phyloP scores from a whole-genome alignment of 1,284 basidiomycete species.

The Exobasidium rhododendri region DNA sequence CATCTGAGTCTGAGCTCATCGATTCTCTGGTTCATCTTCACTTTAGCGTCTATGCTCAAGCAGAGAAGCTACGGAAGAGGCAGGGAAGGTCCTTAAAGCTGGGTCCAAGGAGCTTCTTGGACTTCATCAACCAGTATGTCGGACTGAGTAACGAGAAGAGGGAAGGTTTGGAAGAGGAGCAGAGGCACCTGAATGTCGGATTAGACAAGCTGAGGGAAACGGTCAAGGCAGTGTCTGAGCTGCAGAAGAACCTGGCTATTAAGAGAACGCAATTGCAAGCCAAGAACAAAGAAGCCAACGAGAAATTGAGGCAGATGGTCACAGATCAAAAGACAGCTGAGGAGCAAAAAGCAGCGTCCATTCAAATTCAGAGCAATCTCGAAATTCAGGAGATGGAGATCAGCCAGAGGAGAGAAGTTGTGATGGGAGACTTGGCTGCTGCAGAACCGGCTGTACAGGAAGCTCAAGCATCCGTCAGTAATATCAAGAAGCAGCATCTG shows the following conservation, averaged over 20 bases:
- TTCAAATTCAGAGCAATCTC: conserved; percentile 89
- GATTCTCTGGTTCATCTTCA: conserved; percentile 94
- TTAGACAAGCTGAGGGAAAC: conserved; percentile 95
- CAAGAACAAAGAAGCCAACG: conserved; percentile 92
- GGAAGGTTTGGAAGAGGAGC: conserved; percentile 97
- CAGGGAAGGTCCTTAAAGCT: conserved; percentile 93
- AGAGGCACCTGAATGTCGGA: conserved; percentile 95
- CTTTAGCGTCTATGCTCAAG: conserved; percentile 82
- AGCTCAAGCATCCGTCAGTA: conserved; percentile 89
- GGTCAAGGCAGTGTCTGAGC: conserved; percentile 71
- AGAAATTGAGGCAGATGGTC: conserved; percentile 96
- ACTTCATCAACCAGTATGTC: conserved; percentile 98
- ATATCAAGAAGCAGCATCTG: conserved; percentile 93
- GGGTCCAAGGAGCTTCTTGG: conserved; percentile 96
- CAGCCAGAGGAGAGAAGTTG: conserved; percentile 77
- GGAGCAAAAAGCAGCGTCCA: conserved; percentile 92
- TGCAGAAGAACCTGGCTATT: conserved; percentile 88
- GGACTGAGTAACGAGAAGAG: conserved; percentile 94
- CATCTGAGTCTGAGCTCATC: conserved; percentile 62
- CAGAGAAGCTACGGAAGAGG: conserved; percentile 79
- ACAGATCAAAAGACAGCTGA: conserved; percentile 97
- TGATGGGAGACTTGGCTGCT: conserved; percentile 92
- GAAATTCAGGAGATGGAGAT: conserved; percentile 88
- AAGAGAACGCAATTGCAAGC: conserved; percentile 89
- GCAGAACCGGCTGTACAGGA: conserved; percentile 96